Percentiles rank a stretch among this genome's conserved stretches.
These are phyloP conservation scores for Mytilinidion resinicola DNA, from an alignment of 495 filamentous ascomycete species.

Conservation along the genomic window DNA sequence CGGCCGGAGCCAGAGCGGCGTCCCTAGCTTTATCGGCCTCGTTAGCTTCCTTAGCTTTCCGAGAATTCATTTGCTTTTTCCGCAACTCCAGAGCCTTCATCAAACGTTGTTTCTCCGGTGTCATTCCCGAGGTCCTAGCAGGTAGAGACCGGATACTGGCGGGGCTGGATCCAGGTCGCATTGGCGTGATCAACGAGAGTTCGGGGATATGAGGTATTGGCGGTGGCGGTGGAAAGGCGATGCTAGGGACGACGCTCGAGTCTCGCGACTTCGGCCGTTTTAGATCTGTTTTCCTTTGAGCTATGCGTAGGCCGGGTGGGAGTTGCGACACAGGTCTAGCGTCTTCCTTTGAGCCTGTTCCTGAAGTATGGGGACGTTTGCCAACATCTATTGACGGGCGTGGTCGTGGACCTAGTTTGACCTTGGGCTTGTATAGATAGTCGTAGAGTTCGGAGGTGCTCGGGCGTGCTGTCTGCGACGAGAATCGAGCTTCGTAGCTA, in stretches of 20 bases:
- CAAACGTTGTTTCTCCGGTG: slow-evolving; percentile 81
- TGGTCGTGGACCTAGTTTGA: slow-evolving; percentile 27
- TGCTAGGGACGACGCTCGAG: slow-evolving; percentile 21
- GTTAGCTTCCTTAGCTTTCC: slow-evolving; percentile 15
- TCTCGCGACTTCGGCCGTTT: slow-evolving; percentile 28
- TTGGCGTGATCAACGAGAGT: slow-evolving; percentile 46
- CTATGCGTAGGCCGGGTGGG: slow-evolving; percentile 29
- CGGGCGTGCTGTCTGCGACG: slow-evolving; percentile 27
- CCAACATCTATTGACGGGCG: slow-evolving; percentile 15
- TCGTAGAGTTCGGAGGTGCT: slow-evolving; percentile 19
- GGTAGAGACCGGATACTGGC: slow-evolving; percentile 42
- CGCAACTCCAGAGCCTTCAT: slow-evolving; percentile 91
- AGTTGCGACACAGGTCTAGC: slow-evolving; percentile 25
- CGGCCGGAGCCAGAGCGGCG: neutral
- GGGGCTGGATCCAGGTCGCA: slow-evolving; percentile 46
- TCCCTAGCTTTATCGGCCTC: neutral
- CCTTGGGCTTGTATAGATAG: slow-evolving; percentile 28
- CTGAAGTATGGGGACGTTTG: slow-evolving; percentile 24
- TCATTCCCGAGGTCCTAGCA: slow-evolving; percentile 57
- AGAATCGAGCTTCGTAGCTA: slow-evolving; percentile 22
- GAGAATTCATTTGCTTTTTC: slow-evolving; percentile 54
- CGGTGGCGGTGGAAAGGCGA: slow-evolving; percentile 33
- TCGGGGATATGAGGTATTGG: slow-evolving; percentile 34
- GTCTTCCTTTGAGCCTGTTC: slow-evolving; percentile 4
- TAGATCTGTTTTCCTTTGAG: slow-evolving; percentile 25